Conservation (phyloP, 1,284 basidiomycete genomes). For the Ustilago cynodontis region DNA sequence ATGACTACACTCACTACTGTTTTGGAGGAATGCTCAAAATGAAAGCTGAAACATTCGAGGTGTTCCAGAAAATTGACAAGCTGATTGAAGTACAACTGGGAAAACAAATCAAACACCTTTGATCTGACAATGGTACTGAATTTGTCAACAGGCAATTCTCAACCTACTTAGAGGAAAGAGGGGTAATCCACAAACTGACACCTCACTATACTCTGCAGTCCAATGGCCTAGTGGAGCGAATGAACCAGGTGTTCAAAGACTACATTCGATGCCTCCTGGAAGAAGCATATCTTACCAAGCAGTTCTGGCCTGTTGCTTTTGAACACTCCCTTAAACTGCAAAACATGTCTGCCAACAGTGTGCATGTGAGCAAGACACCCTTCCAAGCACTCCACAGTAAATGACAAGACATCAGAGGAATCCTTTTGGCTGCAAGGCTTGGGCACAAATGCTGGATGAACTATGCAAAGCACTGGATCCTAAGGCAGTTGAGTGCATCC, state of each 20-base stretch:
- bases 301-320: constrained; percentile 1
- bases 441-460: background rate
- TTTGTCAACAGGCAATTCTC: background rate
- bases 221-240: background rate
- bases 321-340: background rate
- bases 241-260: constrained; percentile 2
- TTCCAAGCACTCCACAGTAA: background rate
- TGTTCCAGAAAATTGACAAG: background rate
- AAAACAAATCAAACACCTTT: background rate
- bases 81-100: background rate
- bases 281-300: background rate
- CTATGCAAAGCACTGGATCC: background rate
- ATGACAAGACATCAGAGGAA: background rate
- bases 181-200: background rate
- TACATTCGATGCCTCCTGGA: background rate
- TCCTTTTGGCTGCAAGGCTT: constrained; percentile 3
- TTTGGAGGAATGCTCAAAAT: background rate
- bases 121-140: background rate
- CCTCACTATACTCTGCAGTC: background rate
- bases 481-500: background rate
- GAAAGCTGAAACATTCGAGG: background rate
- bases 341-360: background rate
- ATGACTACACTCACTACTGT: background rate
- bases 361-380: background rate
- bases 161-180: background rate